Evolutionary conservation across 768 basidiomycete species (phyloP).

Genomic region (Boletus sp.): DNA sequence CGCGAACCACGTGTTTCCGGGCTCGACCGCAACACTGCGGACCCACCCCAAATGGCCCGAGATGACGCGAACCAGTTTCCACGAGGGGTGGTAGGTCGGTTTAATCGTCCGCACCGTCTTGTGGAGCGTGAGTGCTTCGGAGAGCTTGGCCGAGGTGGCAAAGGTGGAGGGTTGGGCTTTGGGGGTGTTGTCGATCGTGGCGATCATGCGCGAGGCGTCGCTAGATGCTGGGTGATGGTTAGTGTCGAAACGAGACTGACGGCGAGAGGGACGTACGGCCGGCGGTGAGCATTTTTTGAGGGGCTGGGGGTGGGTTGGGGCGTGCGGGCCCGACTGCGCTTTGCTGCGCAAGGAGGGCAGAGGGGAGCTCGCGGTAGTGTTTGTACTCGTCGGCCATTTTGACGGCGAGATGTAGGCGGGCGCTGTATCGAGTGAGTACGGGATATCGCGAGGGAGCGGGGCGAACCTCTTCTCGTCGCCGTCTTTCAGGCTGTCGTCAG

Average conservation of each 20-base stretch:
- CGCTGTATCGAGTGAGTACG: conserved; percentile 27
- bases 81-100: conserved; percentile 92
- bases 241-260: conserved; percentile 1
- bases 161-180: conserved; percentile 68
- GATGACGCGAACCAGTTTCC: conserved; percentile 96
- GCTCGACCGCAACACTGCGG: conserved; percentile 91
- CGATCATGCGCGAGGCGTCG: conserved; percentile 66
- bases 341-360: conserved; percentile 77
- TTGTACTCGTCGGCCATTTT: conserved; percentile 91
- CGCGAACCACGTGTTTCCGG: conserved; percentile 98
- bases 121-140: conserved; percentile 87
- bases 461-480: conserved; percentile 73
- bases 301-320: conserved; percentile 38
- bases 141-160: conserved; percentile 59
- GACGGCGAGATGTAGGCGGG: conserved; percentile 70
- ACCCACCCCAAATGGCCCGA: conserved; percentile 99
- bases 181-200: conserved; percentile 73
- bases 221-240: conserved; percentile 24
- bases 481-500: conserved; percentile 42
- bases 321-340: conserved; percentile 76
- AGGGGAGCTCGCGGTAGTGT: conserved; percentile 80
- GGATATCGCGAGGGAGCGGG: fast-evolving
- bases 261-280: conserved; percentile 46
- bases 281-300: conserved; percentile 67
- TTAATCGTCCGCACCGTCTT: conserved; percentile 93